Base-by-base conservation (phyloP, 1,139 yeast species). In the Yamadazyma dendronema region DNA sequence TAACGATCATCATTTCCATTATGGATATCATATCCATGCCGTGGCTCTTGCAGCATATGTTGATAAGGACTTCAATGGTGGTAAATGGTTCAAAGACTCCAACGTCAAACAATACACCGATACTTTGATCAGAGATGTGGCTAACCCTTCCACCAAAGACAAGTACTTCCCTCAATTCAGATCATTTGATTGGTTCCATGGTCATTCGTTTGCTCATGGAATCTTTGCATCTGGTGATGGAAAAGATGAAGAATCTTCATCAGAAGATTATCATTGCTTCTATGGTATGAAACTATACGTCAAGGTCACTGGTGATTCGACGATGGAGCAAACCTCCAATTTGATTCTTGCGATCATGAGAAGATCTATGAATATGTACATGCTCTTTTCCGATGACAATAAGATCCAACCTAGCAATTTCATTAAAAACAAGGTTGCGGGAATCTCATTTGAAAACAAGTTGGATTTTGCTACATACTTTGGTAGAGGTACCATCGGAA, bases 1-100 rank as follows among this genome's bases (percentile, higher is more conserved):
- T 54, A 84, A 84, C 50, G 94, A 84, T 50, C 94, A 84, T 50
- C 92, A 84, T 58, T 84, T 84, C 67, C 92, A 84, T 59, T 84
- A 83, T 52, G 87, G 88, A 1, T 84, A 84, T 49, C 88, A 81
- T 51, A 72, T 84, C 29, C 84, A 83, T 53, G 85, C 92, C 0
- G 79, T 84, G 35, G 85, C 90, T 0, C 59, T 84, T 13, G 61
- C 81, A 9, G 81, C 78, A 1, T 58, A 72, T 38, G 77, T 81
- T 17, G 92, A 84, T 49, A 44, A 48, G 10, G 36, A 48, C 11
- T 50, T 49, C 30, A 47, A 46, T 29, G 44, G 34, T 4, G 54
- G 55, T 1, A 41, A 49, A 5, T 65, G 72, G 69, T 51, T 67
- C 14, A 41, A 46, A 23, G 50, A 42, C 2, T 62, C 67, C 28